Evolutionary conservation across 768 basidiomycete genomes (phyloP), one percentile per base, ranked within the genome.

Genomic region (Kondoa subrosea): DNA sequence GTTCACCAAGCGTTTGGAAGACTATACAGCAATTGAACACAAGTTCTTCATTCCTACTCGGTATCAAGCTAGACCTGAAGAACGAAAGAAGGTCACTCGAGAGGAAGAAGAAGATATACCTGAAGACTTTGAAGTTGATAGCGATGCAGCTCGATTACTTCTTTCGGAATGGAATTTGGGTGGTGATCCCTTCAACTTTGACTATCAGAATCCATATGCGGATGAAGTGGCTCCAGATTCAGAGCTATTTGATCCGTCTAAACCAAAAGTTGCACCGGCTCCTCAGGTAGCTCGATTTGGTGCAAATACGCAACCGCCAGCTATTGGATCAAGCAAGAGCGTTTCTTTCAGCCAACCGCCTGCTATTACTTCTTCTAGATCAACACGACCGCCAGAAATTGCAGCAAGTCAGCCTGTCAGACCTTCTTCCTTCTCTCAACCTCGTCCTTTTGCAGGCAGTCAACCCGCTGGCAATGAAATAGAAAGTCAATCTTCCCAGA

Each of bases 81-180:
- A 50, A 8, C 40, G 21, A 21, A 50, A 50, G 40, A 50, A 50
- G 21, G 40, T 50, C 40, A 8, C 40, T 21, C 8, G 12, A 21
- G 40, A 8, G 21, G 40, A 8, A 60, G 29, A 60, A 4, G 16
- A 21, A 30, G n/a, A n/a, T 61, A 14, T 17, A 30, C 2, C 32
- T 3, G 61, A 62, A 3, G 16, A 64, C 21, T 40, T 14, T 14
- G 34, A 34, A 27, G 17, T 58, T 2, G 65, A 56, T 34, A 65
- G 29, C 15, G 33, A 65, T 21, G 67, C 67, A 3, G 67, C 67
- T 12, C 67, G 60, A 27, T 40, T 62, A 12, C 59, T 68, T 8
- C 27, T 68, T 17, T 63, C 60, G 30, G 67, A 68, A 63, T 68
- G 67, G 67, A 60, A 29, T 12, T n/a, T 68, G 33, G 67, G 67